Percentiles rank a stretch among this genome's conserved stretches.
These are phyloP conservation scores for Phytophthora crassamura DNA, from an alignment of 352 stramenopile genomes.

Conservation along the genomic window DNA sequence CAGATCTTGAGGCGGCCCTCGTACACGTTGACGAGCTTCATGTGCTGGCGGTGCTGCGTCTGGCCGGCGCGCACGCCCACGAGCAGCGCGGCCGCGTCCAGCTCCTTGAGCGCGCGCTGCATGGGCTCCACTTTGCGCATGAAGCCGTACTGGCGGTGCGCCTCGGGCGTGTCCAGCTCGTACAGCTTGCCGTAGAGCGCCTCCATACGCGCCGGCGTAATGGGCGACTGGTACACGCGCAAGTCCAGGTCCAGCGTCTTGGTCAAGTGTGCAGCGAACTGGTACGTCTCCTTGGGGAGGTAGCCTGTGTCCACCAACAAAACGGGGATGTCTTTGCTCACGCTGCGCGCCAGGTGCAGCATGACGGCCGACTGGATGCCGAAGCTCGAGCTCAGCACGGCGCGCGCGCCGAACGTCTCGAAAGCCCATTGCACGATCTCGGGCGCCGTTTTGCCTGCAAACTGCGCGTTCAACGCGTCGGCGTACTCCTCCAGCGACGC, in stretches of 20 bases:
- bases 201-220: conserved; percentile 84
- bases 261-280: conserved; percentile 72
- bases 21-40: conserved; percentile 83
- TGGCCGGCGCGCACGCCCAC: conserved; percentile 85
- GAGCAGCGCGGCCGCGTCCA: conserved; percentile 69
- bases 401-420: conserved; percentile 67
- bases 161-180: conserved; percentile 71
- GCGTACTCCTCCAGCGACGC: conserved; percentile 71
- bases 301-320: conserved; percentile 90
- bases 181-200: conserved; percentile 88
- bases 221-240: conserved; percentile 76
- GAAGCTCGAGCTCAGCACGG: conserved; percentile 87
- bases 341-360: conserved; percentile 70
- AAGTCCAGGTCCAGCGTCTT: conserved; percentile 77
- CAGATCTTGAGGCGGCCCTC: conserved; percentile 88
- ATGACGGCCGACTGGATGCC: conserved; percentile 89
- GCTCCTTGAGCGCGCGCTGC: conserved; percentile 69
- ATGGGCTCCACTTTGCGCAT: conserved; percentile 91
- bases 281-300: conserved; percentile 84
- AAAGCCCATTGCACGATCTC: conserved; percentile 80
- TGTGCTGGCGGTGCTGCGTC: conserved; percentile 69
- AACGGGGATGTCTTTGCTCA: conserved; percentile 66
- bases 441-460: conserved; percentile 54
- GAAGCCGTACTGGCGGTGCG: conserved; percentile 81
- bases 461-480: conserved; percentile 66